Evolutionary conservation across 2,329 filamentous ascomycete genomes (phyloP), one percentile per base, ranked within the genome.

Genomic region (Cordyceps cateniannulata): DNA sequence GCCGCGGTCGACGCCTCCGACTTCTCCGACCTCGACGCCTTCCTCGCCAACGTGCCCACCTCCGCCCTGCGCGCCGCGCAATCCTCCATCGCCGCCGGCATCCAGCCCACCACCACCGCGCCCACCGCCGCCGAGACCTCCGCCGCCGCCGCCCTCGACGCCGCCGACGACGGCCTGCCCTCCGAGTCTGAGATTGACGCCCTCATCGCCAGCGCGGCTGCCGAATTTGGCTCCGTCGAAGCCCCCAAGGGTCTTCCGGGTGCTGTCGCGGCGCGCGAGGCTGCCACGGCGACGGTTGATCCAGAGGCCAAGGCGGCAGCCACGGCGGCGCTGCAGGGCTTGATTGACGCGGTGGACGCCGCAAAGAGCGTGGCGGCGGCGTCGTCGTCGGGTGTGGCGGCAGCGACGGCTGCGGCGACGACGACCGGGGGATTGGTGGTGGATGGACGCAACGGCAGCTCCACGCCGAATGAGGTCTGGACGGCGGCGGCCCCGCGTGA

Each of bases 31-130:
- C 47, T 71, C 22, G 71, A 70, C 54, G 81, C 74, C 71, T 81
- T 78, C 66, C 65, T 77, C 35, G 62, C 64, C n/a, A 73, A 71
- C 44, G 75, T 76, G 65, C 78, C 79, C 73, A 76, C 52, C 80
- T 77, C 67, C 5, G 38, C 40, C n/a, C 10, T 55, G 22, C 38
- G 5, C 12, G 52, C 25, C 10, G 52, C 40, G 9, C 38, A 42
- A 18, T 29, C 38, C 16, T 71, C 73, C 59, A 71, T 65, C 42
- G 69, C 71, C 35, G 65, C 64, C 35, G 59, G 70, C 20, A 78
- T 74, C 52, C 70, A 73, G 40, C 69, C 75, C 29, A 74, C 76
- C 52, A 68, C 76, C 59, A 40, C 44, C 18, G 12, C 53, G 40
- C 10, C 12, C 32, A 53, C 45, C 40, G 24, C 52, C 38, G 40